Conservation (phyloP, 345 rosid genomes). For the Arabis alpina region DNA sequence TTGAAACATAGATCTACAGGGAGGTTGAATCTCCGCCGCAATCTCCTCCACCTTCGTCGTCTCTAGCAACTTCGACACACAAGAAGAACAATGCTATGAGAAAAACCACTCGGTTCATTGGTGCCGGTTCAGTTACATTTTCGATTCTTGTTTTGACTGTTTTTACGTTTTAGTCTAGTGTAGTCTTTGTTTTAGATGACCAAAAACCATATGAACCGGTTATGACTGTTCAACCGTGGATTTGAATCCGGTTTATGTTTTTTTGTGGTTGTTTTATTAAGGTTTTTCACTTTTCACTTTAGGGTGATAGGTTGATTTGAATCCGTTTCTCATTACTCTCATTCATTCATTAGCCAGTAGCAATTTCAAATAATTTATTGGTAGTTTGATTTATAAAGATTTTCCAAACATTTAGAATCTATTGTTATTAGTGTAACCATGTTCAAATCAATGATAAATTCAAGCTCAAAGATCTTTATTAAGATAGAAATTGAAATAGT, state of each 20-base stretch:
- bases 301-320: not conserved
- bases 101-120: not conserved
- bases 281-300: not conserved
- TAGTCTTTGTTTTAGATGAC: constrained; percentile 8
- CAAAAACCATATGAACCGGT: not conserved
- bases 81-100: constrained; percentile 11
- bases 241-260: constrained; percentile 3
- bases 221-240: not conserved
- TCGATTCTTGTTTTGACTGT: constrained; percentile 2
- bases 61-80: constrained; percentile 3
- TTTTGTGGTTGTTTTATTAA: not conserved
- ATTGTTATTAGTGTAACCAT: too few species aligned
- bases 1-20: too few species aligned
- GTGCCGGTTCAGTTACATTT: constrained; percentile 16
- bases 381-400: too few species aligned
- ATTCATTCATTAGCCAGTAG: not conserved
- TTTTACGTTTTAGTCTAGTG: not conserved
- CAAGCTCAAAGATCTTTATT: too few species aligned
- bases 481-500: too few species aligned
- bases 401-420: too few species aligned
- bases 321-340: not conserved
- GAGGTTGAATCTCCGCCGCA: too few species aligned
- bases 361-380: constrained; percentile 5
- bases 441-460: too few species aligned
- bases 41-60: constrained; percentile 23